Conservation (phyloP, 768 basidiomycete genomes). For the Suillus alpinus region DNA sequence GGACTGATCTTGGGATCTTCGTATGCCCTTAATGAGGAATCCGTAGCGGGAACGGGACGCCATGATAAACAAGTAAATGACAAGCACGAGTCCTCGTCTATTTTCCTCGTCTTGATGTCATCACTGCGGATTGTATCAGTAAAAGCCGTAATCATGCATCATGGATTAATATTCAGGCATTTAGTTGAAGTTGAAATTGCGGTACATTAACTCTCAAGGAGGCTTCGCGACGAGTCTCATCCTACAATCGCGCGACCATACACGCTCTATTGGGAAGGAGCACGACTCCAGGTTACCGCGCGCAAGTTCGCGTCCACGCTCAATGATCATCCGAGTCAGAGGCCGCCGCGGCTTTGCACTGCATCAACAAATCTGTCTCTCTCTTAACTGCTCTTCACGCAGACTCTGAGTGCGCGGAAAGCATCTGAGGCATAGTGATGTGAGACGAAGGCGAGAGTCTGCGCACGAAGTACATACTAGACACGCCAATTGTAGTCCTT, state of each 20-base stretch:
- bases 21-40: not conserved
- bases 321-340: too few species aligned
- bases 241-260: not conserved
- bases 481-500: too few species aligned
- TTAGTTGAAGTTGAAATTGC: not conserved
- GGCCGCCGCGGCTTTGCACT: too few species aligned
- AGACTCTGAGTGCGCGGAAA: too few species aligned
- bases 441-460: too few species aligned
- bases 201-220: not conserved
- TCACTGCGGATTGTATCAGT: not conserved
- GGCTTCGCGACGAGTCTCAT: not conserved
- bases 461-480: too few species aligned
- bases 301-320: not conserved
- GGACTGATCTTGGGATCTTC: not conserved
- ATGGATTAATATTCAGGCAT: not conserved
- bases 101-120: not conserved
- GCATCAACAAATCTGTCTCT: too few species aligned
- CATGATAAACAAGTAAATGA: not conserved
- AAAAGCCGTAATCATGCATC: not conserved
- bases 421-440: too few species aligned
- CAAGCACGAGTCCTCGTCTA: constrained; percentile 1
- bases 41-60: constrained; percentile 5
- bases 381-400: too few species aligned
- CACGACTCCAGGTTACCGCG: not conserved
- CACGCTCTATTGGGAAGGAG: not conserved